Evolutionary conservation across 75 land plant species (phyloP).

Genomic region (Cunninghamia lanceolata): DNA sequence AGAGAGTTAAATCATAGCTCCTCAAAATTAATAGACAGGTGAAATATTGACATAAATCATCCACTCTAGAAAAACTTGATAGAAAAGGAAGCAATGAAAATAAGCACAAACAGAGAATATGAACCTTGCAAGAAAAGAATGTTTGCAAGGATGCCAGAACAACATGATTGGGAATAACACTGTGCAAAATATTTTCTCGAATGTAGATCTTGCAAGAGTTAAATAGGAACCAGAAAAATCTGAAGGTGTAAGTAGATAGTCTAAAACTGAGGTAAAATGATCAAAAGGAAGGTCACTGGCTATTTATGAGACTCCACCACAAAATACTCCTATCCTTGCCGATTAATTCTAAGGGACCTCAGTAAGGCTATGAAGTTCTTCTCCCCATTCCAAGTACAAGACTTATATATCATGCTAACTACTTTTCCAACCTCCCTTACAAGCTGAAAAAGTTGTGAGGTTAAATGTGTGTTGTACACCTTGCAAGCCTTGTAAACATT

Average conservation of each 20-base stretch:
- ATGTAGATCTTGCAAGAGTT: neutral
- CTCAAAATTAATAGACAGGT: too few relatives aligned
- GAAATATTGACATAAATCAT: neutral
- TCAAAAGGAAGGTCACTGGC: neutral
- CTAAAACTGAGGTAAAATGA: neutral
- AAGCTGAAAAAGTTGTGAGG: too few relatives aligned
- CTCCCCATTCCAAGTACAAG: neutral
- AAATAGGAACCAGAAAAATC: neutral
- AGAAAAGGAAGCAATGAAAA: neutral
- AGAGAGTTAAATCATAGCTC: neutral
- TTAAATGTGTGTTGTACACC: too few relatives aligned
- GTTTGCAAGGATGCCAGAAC: neutral
- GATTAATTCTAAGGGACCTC: neutral
- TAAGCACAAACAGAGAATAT: neutral
- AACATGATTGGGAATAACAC: neutral
- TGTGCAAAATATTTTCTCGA: neutral
- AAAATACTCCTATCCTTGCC: neutral
- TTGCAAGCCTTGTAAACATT: too few relatives aligned
- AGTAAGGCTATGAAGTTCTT: too few relatives aligned
- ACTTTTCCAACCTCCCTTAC: too few relatives aligned
- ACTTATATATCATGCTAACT: neutral
- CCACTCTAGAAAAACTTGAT: neutral
- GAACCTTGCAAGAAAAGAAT: neutral
- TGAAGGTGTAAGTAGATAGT: neutral
- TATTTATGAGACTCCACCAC: neutral